phyloP scores from a whole-genome alignment of 345 rosid genomes.

The Populus ilicifolia region DNA sequence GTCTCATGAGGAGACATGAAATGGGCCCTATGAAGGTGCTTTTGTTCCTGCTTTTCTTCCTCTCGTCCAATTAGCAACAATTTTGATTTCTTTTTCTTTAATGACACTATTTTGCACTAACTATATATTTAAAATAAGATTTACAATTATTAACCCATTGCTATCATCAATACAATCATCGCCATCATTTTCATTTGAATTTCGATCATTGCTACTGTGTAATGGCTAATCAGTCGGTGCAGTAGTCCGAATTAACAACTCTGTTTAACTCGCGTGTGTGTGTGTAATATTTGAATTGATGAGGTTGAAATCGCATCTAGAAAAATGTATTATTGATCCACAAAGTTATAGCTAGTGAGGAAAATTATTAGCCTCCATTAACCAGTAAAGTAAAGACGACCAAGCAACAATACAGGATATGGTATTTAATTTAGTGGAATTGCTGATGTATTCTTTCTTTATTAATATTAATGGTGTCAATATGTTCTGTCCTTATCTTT shows the following conservation, averaged over 20 bases:
- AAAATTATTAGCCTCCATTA: slow-evolving; percentile 17
- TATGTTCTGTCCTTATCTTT: slow-evolving; percentile 4
- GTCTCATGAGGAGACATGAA: slow-evolving; percentile 44
- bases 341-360: not conserved
- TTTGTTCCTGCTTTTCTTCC: slow-evolving; percentile 32
- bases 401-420: not conserved
- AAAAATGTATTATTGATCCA: not conserved
- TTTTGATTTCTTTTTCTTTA: slow-evolving; percentile 2
- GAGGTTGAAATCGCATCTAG: not conserved
- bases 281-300: not conserved
- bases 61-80: slow-evolving; percentile 1
- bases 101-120: slow-evolving; percentile 27
- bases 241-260: not conserved
- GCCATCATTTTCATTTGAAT: slow-evolving; percentile 32
- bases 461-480: not conserved
- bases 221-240: slow-evolving; percentile 19
- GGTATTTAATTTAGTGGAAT: slow-evolving; percentile 3
- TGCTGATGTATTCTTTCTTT: not conserved
- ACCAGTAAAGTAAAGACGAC: slow-evolving; percentile 20
- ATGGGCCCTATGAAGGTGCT: slow-evolving; percentile 58
- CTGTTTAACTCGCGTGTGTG: too few relatives aligned
- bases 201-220: not conserved
- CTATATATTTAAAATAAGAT: slow-evolving; percentile 1
- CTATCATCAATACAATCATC: slow-evolving; percentile 42
- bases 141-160: slow-evolving; percentile 7